phyloP scores from a whole-genome alignment of 202 grass and related monocot species.

The Schoenoplectus triqueter region DNA sequence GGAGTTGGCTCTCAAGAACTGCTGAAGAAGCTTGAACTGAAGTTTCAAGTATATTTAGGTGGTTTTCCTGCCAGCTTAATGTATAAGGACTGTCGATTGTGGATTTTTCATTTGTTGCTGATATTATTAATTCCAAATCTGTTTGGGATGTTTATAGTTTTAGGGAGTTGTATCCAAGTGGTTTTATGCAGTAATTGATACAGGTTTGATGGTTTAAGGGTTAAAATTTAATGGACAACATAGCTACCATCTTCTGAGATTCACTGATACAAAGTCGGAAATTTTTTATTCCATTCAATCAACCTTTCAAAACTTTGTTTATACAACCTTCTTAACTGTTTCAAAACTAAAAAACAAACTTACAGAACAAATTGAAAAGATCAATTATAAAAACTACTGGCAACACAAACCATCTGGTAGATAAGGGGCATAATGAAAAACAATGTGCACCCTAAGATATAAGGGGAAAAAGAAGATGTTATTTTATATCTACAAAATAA shows the following conservation, averaged over 20 bases:
- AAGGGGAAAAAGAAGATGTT: neutral
- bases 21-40: neutral
- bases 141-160: neutral
- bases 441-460: neutral
- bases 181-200: neutral
- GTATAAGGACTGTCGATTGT: neutral
- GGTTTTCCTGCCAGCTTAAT: neutral
- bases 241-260: neutral
- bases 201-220: neutral
- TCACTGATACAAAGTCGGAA: neutral
- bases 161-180: neutral
- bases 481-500: no score
- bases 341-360: neutral
- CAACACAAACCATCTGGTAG: neutral
- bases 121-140: neutral
- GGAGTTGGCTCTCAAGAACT: neutral
- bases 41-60: neutral
- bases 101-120: neutral
- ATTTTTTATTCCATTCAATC: neutral
- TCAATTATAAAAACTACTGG: neutral
- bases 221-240: neutral
- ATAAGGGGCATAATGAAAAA: constrained; percentile 3
- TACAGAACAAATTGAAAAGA: neutral
- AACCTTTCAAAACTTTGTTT: neutral
- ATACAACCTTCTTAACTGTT: neutral